A percentile compares a stretch with the other conserved stretches of the same genome.
phyloP scores from a whole-genome alignment of 2,329 filamentous ascomycete species.

The Cladosporium oxysporum region DNA sequence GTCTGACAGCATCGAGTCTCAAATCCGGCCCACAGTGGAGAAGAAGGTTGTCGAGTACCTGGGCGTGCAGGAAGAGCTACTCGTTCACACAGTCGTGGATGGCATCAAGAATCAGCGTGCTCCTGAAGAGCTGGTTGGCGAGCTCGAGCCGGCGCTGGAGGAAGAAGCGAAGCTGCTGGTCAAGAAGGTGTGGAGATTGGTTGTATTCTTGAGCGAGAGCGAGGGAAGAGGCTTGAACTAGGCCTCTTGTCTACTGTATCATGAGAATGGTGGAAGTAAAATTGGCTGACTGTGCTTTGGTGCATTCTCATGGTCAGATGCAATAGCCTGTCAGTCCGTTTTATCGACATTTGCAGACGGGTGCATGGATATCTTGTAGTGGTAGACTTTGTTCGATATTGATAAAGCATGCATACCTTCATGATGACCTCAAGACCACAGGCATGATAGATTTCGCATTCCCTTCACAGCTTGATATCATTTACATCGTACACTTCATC shows the following conservation, averaged over 20 bases:
- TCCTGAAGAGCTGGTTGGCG: slow-evolving; percentile 79
- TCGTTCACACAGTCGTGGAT: slow-evolving; percentile 89
- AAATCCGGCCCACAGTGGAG: slow-evolving; percentile 91
- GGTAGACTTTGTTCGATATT: not conserved
- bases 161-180: slow-evolving; percentile 93
- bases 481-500: not conserved
- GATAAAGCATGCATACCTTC: not conserved
- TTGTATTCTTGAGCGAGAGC: slow-evolving; percentile 95
- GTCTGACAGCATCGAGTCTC: slow-evolving; percentile 75
- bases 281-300: not conserved
- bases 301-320: not conserved
- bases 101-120: slow-evolving; percentile 74
- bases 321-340: not conserved
- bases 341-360: not conserved
- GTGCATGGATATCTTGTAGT: not conserved
- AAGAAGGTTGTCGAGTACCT: slow-evolving; percentile 98
- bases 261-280: not conserved
- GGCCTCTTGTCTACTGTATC: not conserved
- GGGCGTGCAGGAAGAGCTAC: slow-evolving; percentile 91
- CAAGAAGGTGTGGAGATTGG: slow-evolving; percentile 97
- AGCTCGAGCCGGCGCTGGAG: slow-evolving; percentile 86
- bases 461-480: not conserved
- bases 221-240: slow-evolving; percentile 76
- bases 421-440: not conserved
- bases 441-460: not conserved